phyloP scores from a whole-genome alignment of 2,329 filamentous ascomycete genomes.

The Exophiala oligosperma region DNA sequence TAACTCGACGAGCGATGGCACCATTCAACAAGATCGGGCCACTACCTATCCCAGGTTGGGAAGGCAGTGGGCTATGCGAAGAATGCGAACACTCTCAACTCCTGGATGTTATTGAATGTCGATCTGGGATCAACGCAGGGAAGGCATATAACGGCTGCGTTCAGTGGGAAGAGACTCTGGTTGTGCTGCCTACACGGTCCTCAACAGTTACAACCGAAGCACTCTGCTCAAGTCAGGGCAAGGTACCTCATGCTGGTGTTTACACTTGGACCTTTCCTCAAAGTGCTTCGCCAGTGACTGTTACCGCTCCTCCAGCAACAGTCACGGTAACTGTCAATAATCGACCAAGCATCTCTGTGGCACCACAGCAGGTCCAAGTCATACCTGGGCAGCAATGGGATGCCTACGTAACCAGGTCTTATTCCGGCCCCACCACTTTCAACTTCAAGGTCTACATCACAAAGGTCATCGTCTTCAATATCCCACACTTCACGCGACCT shows the following conservation, averaged over 20 bases:
- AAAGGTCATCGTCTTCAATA: no score
- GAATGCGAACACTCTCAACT: slow-evolving; percentile 12
- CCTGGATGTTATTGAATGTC: slow-evolving; percentile 17
- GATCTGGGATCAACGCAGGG: slow-evolving; percentile 6
- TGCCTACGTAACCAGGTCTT: no score
- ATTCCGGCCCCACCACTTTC: no score
- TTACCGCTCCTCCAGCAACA: slow-evolving; percentile 5
- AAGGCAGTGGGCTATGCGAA: slow-evolving; percentile 19
- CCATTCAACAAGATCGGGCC: slow-evolving; percentile 16
- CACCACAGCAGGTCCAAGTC: no score
- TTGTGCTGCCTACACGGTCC: slow-evolving; percentile 1
- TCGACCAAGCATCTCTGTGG: no score
- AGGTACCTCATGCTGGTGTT: slow-evolving; percentile 7
- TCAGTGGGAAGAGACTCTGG: slow-evolving; percentile 10
- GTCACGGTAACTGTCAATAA: no score
- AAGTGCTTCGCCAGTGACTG: slow-evolving; percentile 7
- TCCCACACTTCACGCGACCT: no score
- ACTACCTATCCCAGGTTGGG: slow-evolving; percentile 17
- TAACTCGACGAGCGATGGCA: slow-evolving; percentile 9
- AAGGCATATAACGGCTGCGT: slow-evolving; percentile 8
- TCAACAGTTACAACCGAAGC: slow-evolving; percentile 9
- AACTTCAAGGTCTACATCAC: no score
- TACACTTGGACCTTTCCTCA: slow-evolving; percentile 24
- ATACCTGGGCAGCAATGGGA: no score
- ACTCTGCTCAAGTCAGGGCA: slow-evolving; percentile 10